Base-by-base conservation (phyloP, 1,284 basidiomycete species). In the Ceratobasidium sp. region DNA sequence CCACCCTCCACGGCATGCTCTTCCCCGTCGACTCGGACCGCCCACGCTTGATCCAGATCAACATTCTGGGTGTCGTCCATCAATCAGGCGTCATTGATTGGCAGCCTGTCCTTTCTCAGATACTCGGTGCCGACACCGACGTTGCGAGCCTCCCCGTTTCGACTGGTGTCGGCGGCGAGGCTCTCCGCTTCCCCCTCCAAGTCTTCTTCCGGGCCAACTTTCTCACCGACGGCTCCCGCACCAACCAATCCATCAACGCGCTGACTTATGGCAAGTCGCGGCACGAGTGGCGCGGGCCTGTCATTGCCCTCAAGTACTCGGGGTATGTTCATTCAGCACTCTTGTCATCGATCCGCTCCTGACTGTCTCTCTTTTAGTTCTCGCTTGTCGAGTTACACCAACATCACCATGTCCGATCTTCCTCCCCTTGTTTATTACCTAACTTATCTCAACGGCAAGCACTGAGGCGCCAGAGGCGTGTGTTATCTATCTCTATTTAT, bases 231-330 rank as follows among this genome's bases (percentile, higher is more conserved):
- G 75, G 74, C 32, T 73, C 75, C 12, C 74, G 55, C 10, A 12
- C 53, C 39, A 71, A 71, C 55, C 43, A 50, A 21, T 57, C 73
- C 45, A 52, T 72, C 34, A 60, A 74, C 28, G 46, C 48, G 23
- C 45, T 60, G 48, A 62, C 72, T 67, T 30, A 73, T 53, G 62
- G 64, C 36, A 65, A 72, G 32, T 70, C 72, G 26, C 62, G 53
- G 30, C 73, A 73, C 52, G 43, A 55, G 34, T 72, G 65, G 67
- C 57, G 58, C 62, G 75, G 75, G 32, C 75, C 75, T 46, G 59
- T 76, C 28, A 41, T 93, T 36, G 92, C 91, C 26, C 84, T 93
- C 76, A 93, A 93, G 79, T 92, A 90, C 81, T 92, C 89, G 75
- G 92, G 92, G 64, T 67, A 32, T 18, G 64, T 43, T n/a, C 28